Percentiles rank a stretch among this genome's conserved stretches.
phyloP scores from a whole-genome alignment of 1,284 basidiomycete species.

The Psilocybe mexicana region DNA sequence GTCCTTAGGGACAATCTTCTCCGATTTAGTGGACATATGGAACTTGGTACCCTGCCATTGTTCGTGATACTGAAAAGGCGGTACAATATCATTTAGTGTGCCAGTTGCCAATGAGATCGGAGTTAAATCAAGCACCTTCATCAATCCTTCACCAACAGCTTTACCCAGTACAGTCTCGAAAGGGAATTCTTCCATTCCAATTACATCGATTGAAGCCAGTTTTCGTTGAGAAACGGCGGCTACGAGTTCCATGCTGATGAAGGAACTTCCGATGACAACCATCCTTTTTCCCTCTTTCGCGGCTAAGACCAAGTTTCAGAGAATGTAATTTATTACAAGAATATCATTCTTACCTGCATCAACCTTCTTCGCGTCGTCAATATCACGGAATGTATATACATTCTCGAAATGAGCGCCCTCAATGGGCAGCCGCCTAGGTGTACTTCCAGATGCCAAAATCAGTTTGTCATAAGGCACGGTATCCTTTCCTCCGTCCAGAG shows the following conservation, averaged over 20 bases:
- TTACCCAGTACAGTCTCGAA: conserved; percentile 83
- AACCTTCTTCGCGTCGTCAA: conserved; percentile 77
- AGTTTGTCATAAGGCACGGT: conserved; percentile 70
- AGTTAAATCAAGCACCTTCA: conserved; percentile 56
- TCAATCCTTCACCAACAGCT: conserved; percentile 78
- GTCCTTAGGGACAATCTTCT: conserved; percentile 67
- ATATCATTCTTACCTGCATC: conserved; percentile 54
- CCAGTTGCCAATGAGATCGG: neutral
- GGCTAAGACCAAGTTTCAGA: conserved; percentile 32
- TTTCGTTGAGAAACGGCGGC: conserved; percentile 75
- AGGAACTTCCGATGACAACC: conserved; percentile 88
- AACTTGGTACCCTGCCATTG: conserved; percentile 79
- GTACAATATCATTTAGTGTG: neutral
- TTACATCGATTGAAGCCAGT: conserved; percentile 76
- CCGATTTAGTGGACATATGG: conserved; percentile 76
- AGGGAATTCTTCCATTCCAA: conserved; percentile 85
- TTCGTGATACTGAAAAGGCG: conserved; percentile 62
- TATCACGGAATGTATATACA: conserved; percentile 75
- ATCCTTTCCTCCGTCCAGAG: conserved; percentile 57
- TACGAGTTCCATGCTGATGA: conserved; percentile 94
- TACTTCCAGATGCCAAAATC: conserved; percentile 72
- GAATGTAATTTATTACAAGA: conserved; percentile 1
- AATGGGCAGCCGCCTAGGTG: conserved; percentile 74
- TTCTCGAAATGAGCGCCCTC: conserved; percentile 78
- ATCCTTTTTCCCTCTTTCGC: conserved; percentile 73